phyloP scores from a whole-genome alignment of 73 alveolate genomes.

The Uronychia setigera region DNA sequence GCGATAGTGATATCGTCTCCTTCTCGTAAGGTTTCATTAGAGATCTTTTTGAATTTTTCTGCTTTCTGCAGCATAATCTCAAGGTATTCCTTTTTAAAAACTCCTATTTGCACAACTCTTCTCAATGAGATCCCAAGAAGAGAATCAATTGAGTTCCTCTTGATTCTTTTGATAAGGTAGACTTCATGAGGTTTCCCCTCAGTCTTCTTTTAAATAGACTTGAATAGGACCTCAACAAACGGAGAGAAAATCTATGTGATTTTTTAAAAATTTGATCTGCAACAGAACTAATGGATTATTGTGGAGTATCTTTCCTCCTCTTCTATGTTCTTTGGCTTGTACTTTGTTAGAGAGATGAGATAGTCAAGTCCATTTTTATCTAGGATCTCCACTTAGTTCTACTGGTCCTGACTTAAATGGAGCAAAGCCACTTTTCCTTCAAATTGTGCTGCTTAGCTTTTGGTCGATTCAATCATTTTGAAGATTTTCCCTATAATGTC shows the following conservation, averaged over 20 bases:
- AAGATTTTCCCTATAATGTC: conserved; percentile 11
- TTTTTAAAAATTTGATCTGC: conserved; percentile 21
- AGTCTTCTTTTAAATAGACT: neutral
- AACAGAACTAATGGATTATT: conserved; percentile 14
- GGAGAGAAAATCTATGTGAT: conserved; percentile 34
- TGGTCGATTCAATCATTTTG: conserved; percentile 13
- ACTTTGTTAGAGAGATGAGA: conserved; percentile 18
- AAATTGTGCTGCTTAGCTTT: conserved; percentile 6
- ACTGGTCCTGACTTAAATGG: conserved; percentile 33
- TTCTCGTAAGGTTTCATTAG: neutral
- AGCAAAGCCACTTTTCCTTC: conserved; percentile 16
- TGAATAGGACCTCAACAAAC: conserved; percentile 20
- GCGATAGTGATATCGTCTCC: neutral
- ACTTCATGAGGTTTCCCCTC: neutral
- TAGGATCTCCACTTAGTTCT: conserved; percentile 21
- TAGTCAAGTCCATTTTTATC: conserved; percentile 14
- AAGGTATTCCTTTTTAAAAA: conserved; percentile 30
- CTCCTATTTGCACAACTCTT: conserved; percentile 15
- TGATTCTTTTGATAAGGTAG: neutral
- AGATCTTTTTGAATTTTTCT: neutral
- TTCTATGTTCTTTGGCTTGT: conserved; percentile 6
- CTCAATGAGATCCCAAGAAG: conserved; percentile 19
- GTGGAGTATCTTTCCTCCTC: conserved; percentile 30
- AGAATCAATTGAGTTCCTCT: conserved; percentile 14
- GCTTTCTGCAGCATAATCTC: neutral